Evolutionary conservation across 2,329 filamentous ascomycete species (phyloP), one percentile per base, ranked within the genome.

Genomic region (Claviceps sp.): DNA sequence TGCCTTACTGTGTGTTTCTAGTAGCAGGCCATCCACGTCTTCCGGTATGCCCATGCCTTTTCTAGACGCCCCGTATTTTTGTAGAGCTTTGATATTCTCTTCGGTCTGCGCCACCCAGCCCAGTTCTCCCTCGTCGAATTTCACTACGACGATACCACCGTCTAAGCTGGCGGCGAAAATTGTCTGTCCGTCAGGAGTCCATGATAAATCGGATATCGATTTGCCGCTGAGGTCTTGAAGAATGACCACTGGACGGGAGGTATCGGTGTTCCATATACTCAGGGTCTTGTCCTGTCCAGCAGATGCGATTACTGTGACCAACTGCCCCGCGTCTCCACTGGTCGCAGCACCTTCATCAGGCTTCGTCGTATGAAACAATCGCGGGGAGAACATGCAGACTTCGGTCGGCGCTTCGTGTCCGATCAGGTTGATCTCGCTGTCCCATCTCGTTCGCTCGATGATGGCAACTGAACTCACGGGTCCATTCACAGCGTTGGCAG

Each of bases 231-330:
- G 69, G 60, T 97, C 91, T 63, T 95, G 88, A 9, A 89, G 77
- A 50, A 97, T 89, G 20, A 96, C 84, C 20, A 97, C 84, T 0
- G 93, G 93, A 22, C 93, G 76, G 0, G 93, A 90, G 24, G 88
- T 95, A 62, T 89, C 95, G 1, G 94, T 98, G 60, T 96, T 97
- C 93, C 93, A 98, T 40, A 98, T 85, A 62, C 88, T 96, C 43
- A 98, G 70, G 2, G 90, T 93, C 68, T 96, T 97, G 65, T 98
- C 93, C 62, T 95, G 93, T 3, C 93, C 94, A 5, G 91, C 93
- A 56, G 91, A 97, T 8, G 94, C 93, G 59, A 98, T 94, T 0
- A 98, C 91, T 0, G 91, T 97, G 3, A 96, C 88, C 16, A 81
- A 44, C 8, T 73, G 69, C 1, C 73, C 74, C 37, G 57, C 56